Base-by-base conservation (phyloP, 2,329 filamentous ascomycete genomes). In the Cytospora paraplurivora region DNA sequence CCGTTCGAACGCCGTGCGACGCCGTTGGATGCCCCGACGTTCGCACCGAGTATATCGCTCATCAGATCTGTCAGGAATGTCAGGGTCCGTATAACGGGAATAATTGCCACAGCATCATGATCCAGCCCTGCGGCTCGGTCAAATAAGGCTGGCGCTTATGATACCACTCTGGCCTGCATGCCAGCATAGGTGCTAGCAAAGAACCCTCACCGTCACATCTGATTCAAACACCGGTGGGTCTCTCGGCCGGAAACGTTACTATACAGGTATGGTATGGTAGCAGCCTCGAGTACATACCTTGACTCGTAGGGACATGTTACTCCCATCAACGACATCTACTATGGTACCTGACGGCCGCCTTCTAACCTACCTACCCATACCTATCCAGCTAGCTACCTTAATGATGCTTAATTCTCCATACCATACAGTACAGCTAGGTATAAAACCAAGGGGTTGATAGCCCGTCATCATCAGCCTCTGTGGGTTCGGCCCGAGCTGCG, bases 21-120 rank as follows among this genome's bases (percentile, higher is more conserved):
- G 35, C 58, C 58, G 51, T 61, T 47, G 19, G 35, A 32, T 27
- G 51, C 37, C 51, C 58, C 38, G 51, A 13, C 51, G 51, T 55
- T 44, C 41, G 47, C 59, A n/a, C 59, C 59, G 59, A 61, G 49
- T 55, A 61, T 47, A 47, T 19, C 59, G 59, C 59, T 61, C 59
- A 61, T 37, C 51, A 47, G n/a, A n/a, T 7, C 27, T 27, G 4
- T 27, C 27, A 27, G 27, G 4, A 27, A 27, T 27, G 27, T 47
- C 11, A 19, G 41, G 17, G 15, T 47, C 21, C 19, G 7, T 12
- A n/a, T 13, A 17, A 17, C 6, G 15, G 17, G 13, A 17, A 41
- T 4, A 11, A 47, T 47, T 47, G 44, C 44, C 44, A 47, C 44
- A 21, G n/a, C n/a, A 21, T 47, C 44, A 47, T 47, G 11, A 47